phyloP scores from a whole-genome alignment of 306 rosid genomes.

The cucumber (Cucumis sativus) region Cucumber_9930_V3 NC_026659.2:21880501-21881000 shows the following conservation, averaged over 20 bases:
- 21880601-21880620: neutral
- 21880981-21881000: neutral
- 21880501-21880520: neutral
- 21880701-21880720: constrained; percentile 1
- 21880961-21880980: neutral
- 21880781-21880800: neutral
- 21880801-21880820: neutral
- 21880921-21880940: neutral
- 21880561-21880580: neutral
- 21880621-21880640: neutral
- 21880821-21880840: neutral
- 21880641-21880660: neutral
- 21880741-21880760: neutral
- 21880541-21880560: neutral
- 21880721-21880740: neutral
- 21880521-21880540: neutral
- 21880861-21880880: neutral
- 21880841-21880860: neutral
- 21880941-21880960: neutral
- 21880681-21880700: neutral
- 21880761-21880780: neutral
- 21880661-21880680: neutral
- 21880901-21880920: neutral
- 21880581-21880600: neutral
- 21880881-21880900: neutral